Percentiles rank a stretch among this genome's conserved stretches.
Conservation (phyloP, 345 rosid genomes). For the Lenwebbia sp. region DNA sequence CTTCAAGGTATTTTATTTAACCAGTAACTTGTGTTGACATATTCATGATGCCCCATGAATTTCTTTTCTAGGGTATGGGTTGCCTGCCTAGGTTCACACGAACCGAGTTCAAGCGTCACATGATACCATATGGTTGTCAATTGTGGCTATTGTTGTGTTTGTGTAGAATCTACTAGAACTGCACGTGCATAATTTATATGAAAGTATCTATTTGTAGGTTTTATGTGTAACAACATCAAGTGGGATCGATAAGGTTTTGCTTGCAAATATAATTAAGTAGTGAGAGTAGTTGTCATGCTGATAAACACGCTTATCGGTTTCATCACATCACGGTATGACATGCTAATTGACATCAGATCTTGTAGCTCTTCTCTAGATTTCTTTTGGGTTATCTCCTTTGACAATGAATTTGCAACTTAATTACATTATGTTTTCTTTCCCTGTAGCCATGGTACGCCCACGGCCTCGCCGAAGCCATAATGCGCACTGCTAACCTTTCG, state of each 20-base stretch:
- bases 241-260: background rate
- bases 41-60: background rate
- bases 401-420: background rate
- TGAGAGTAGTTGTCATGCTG: background rate
- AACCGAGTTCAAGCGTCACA: background rate
- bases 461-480: conserved; percentile 91
- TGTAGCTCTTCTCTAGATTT: background rate
- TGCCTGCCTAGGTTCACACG: background rate
- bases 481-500: conserved; percentile 82
- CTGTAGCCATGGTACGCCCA: conserved; percentile 96
- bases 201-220: background rate
- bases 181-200: background rate
- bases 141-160: background rate
- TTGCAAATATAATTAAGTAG: background rate
- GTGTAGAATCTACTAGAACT: background rate
- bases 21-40: background rate
- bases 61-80: background rate
- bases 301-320: background rate
- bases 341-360: background rate
- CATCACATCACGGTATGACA: background rate
- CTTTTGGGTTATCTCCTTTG: background rate
- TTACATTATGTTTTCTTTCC: background rate
- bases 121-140: background rate
- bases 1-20: conserved; percentile 52
- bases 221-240: background rate